Conservation (phyloP, 176 grass and related monocot genomes). For the Thalia dealbata region DNA sequence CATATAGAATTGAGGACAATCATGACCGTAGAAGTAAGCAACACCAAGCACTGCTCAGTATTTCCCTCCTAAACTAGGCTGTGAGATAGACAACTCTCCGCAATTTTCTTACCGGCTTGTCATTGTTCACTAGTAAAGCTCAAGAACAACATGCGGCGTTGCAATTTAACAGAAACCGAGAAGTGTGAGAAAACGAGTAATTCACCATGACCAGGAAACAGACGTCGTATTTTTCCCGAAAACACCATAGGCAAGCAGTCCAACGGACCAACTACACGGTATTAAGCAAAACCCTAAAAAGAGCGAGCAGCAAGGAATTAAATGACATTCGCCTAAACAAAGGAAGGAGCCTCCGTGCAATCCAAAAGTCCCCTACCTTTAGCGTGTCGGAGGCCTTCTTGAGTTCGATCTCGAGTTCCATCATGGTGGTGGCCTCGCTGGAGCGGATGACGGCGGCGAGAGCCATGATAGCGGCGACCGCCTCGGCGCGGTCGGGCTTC, state of each 20-base stretch:
- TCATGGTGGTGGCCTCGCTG: constrained; percentile 92
- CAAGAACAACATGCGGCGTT: too few relatives aligned
- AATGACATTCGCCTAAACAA: neutral
- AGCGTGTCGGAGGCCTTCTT: constrained; percentile 88
- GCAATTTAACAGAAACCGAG: neutral
- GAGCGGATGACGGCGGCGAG: constrained; percentile 75
- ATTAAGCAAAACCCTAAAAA: neutral
- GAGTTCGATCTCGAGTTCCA: constrained; percentile 97
- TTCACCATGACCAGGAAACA: neutral
- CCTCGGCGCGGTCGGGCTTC: constrained; percentile 87
- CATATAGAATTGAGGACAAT: too few relatives aligned
- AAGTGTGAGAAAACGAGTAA: neutral
- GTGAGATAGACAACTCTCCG: too few relatives aligned
- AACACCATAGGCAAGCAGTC: neutral
- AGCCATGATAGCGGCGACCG: constrained; percentile 92
- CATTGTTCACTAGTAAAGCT: too few relatives aligned
- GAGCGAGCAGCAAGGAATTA: neutral
- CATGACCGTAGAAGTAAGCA: too few relatives aligned
- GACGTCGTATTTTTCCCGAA: neutral
- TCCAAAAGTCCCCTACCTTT: constrained; percentile 35
- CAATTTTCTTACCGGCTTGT: too few relatives aligned
- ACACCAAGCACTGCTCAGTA: too few relatives aligned
- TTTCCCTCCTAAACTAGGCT: too few relatives aligned
- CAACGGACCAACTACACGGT: neutral
- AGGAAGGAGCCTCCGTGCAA: neutral